Base-by-base conservation (phyloP, 768 basidiomycete species). In the Leccinum arenicola region DNA sequence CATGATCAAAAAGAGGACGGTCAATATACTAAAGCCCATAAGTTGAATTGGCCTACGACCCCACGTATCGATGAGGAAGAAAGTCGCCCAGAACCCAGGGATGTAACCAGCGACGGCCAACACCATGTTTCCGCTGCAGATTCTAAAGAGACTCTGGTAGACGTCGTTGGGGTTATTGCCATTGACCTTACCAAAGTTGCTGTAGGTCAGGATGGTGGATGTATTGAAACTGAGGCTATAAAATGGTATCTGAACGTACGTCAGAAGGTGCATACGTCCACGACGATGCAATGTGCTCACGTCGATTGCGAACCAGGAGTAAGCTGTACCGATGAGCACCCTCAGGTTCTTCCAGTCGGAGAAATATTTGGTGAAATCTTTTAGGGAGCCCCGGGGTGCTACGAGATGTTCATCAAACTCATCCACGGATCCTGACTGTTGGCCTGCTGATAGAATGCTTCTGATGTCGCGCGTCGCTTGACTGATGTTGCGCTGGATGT, bases 251-350 rank as follows among this genome's bases (percentile, higher is more conserved):
- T 89, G 53, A n/a, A 64, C 31, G 8, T 27, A 49, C 9, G 45
- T 66, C 47, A 55, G 50, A 52, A 54, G 19, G 49, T 21, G 29
- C 31, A 52, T 36, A 9, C 36, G 38, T 52, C 15, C 33, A 38
- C 51, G 21, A 49, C 17, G n/a, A 12, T 15, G 23, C 45, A 55
- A 14, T 11, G 23, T 11, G 74, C 87, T 59, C 49, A 87, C 87
- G 61, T 89, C 89, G n/a, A 93, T 81, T 17, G 92, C 93, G 64
- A 95, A 95, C 93, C 94, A 95, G 6, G 87, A 89, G 70, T 87
- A 95, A 0, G 89, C 71, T 9, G 84, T 81, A 6, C 91, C 91
- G 53, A 94, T 70, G 56, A 95, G 80, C 55, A 93, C 75, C 75
- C 92, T 95, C 58, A 82, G 67, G 76, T 96, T 91, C 68, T 85